phyloP scores from a whole-genome alignment of 306 rosid genomes.

The Pachyrhizus erosus region DNA sequence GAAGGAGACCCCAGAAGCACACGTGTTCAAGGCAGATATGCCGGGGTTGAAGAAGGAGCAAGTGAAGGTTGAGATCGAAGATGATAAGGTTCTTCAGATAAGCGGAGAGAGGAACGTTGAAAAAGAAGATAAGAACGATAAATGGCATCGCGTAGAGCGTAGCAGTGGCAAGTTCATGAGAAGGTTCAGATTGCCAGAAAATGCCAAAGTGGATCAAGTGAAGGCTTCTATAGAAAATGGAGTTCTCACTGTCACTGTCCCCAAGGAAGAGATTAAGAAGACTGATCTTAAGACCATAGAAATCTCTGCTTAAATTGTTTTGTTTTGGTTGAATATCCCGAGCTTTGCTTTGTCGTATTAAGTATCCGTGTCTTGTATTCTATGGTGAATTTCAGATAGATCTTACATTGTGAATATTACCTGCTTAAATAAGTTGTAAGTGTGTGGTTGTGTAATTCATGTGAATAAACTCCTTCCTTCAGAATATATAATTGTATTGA shows the following conservation, averaged over 20 bases:
- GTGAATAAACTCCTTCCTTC: background rate
- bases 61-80: constrained; percentile 49
- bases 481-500: no score
- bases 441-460: background rate
- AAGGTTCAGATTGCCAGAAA: constrained; percentile 47
- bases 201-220: constrained; percentile 37
- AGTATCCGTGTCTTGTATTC: no score
- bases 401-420: background rate
- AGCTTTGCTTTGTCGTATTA: no score
- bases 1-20: constrained; percentile 58
- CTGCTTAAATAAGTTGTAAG: background rate
- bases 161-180: constrained; percentile 51
- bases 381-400: no score
- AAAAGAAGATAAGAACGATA: constrained; percentile 52
- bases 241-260: constrained; percentile 51
- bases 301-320: constrained; percentile 35
- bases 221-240: constrained; percentile 56
- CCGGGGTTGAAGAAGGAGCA: constrained; percentile 53
- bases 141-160: constrained; percentile 50
- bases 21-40: constrained; percentile 52
- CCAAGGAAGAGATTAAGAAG: constrained; percentile 45
- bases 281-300: constrained; percentile 42
- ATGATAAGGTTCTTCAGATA: constrained; percentile 51
- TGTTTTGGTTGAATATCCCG: background rate
- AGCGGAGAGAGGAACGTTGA: constrained; percentile 49